These are phyloP conservation scores for Pisolithus orientalis DNA, from an alignment of 768 basidiomycete species.

Conservation along the genomic window DNA sequence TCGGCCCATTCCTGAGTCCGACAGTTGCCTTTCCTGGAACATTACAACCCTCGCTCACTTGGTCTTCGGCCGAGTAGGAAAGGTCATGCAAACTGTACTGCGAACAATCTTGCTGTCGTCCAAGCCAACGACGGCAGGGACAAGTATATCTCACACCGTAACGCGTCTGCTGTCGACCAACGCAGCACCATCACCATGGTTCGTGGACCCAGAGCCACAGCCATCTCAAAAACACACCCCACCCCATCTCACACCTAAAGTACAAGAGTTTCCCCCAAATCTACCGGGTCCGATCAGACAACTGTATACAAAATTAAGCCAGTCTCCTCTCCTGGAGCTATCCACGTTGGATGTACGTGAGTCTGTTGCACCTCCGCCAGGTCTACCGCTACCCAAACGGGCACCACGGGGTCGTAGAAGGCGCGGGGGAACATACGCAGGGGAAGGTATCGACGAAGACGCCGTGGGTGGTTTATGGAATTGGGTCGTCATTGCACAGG, in stretches of 20 bases:
- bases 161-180: conserved; percentile 6
- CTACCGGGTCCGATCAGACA: conserved; percentile 46
- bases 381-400: conserved; percentile 53
- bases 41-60: background rate
- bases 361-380: conserved; percentile 44
- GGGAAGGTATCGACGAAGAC: conserved; percentile 50
- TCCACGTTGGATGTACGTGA: conserved; percentile 48
- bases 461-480: conserved; percentile 57
- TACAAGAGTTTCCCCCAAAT: conserved; percentile 37
- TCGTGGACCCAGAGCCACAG: conserved; percentile 45
- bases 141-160: background rate
- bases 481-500: conserved; percentile 74
- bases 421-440: conserved; percentile 62
- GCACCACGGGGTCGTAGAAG: conserved; percentile 56
- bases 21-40: background rate
- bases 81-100: background rate
- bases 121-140: too few species aligned
- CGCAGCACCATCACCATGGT: conserved; percentile 47
- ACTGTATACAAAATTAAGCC: conserved; percentile 50
- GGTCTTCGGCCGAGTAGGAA: background rate
- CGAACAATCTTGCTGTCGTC: too few species aligned
- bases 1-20: conserved; percentile 1
- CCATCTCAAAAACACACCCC: conserved; percentile 12
- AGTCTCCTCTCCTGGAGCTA: conserved; percentile 66
- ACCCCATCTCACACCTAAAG: conserved; percentile 20